Percentiles rank a stretch among this genome's conserved stretches.
These are phyloP conservation scores for Dimargaris verticillata DNA, from an alignment of 192 early-diverging fungal species.

Conservation along the genomic window DNA sequence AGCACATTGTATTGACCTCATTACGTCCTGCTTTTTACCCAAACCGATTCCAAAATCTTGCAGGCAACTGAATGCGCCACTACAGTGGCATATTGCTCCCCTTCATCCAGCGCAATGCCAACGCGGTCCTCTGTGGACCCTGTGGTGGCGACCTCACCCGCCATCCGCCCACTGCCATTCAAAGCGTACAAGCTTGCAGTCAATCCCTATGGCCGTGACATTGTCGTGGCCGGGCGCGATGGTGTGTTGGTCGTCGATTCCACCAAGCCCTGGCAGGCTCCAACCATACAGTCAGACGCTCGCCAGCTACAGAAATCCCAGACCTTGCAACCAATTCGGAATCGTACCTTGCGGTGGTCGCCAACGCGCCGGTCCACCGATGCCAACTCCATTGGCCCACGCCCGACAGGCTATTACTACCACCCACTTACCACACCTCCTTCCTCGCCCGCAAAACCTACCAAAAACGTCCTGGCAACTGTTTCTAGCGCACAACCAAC, in stretches of 20 bases:
- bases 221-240: conserved; percentile 4
- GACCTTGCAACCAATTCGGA: background rate
- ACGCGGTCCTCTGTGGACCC: too few species aligned
- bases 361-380: background rate
- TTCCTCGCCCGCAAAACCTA: background rate
- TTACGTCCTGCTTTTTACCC: too few species aligned
- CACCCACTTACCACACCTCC: background rate
- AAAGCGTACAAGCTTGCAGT: background rate
- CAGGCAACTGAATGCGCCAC: too few species aligned
- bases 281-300: background rate
- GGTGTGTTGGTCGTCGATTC: conserved; percentile 1
- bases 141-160: too few species aligned
- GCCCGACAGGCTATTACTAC: background rate
- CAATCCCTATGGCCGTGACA: conserved; percentile 4
- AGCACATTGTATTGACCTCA: too few species aligned
- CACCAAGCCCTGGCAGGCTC: conserved; percentile 7
- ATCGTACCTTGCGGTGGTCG: background rate
- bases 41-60: too few species aligned
- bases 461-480: background rate
- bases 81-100: too few species aligned
- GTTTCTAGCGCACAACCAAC: too few species aligned
- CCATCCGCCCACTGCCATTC: background rate
- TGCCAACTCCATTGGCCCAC: background rate
- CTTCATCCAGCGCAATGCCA: too few species aligned
- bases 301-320: background rate